phyloP scores from a whole-genome alignment of 1,139 yeast genomes.

The Meyerozyma smithsonii region DNA sequence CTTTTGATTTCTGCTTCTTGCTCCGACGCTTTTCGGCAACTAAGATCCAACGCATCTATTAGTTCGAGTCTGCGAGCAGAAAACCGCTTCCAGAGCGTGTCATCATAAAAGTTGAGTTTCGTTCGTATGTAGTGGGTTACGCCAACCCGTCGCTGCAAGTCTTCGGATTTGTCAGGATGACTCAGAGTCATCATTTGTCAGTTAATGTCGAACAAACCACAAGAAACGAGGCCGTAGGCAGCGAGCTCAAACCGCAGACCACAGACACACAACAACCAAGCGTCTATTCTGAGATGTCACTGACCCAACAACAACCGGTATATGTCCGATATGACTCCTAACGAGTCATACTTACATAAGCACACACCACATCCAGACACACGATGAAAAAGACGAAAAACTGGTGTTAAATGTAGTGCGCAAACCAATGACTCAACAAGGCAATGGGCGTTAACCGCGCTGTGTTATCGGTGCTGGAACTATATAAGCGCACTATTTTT shows the following conservation, averaged over 20 bases:
- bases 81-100: slow-evolving; percentile 80
- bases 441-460: slow-evolving; percentile 4
- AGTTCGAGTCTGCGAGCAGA: slow-evolving; percentile 84
- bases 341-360: not conserved
- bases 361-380: not conserved
- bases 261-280: not conserved
- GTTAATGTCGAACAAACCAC: too few relatives aligned
- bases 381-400: not conserved
- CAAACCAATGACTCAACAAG: slow-evolving; percentile 2
- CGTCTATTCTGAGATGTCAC: too few relatives aligned
- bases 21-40: slow-evolving; percentile 83
- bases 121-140: slow-evolving; percentile 76
- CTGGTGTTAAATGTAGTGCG: not conserved
- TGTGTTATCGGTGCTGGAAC: slow-evolving; percentile 1
- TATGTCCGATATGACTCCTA: not conserved
- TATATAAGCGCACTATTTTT: slow-evolving; percentile 1
- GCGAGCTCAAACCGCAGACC: too few relatives aligned
- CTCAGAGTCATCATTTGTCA: slow-evolving; percentile 1
- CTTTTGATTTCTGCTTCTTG: slow-evolving; percentile 76
- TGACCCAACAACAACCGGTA: too few relatives aligned
- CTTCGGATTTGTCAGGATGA: slow-evolving; percentile 5
- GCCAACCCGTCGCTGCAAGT: slow-evolving; percentile 33
- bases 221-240: too few relatives aligned
- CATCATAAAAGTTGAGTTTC: slow-evolving; percentile 73
- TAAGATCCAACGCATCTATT: slow-evolving; percentile 74